Conservation (phyloP, 768 basidiomycete species). For the Agaricus bisporus region DNA sequence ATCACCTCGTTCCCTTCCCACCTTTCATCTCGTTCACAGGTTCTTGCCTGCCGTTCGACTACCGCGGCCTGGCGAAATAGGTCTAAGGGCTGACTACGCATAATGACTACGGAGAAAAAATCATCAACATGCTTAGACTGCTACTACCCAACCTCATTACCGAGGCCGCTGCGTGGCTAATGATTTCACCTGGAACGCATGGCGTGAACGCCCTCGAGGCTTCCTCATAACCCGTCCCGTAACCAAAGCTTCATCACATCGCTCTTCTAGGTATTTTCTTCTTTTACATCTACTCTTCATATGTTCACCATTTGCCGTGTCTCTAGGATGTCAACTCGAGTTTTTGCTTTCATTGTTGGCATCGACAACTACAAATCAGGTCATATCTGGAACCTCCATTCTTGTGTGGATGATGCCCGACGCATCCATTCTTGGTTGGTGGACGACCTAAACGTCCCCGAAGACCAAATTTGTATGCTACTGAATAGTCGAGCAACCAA, state of each 20-base stretch:
- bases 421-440: conserved; percentile 51
- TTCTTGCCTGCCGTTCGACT: neutral
- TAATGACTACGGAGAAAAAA: neutral
- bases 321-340: conserved; percentile 26
- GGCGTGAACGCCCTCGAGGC: conserved; percentile 1
- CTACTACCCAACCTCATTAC: neutral
- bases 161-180: neutral
- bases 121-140: neutral
- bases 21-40: neutral
- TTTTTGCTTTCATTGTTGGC: conserved; percentile 65
- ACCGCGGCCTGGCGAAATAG: neutral
- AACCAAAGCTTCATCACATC: neutral
- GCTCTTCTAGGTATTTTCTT: conserved; percentile 4
- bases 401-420: conserved; percentile 60
- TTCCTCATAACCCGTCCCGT: conserved; percentile 1
- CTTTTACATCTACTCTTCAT: neutral
- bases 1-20: neutral
- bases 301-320: neutral
- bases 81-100: neutral
- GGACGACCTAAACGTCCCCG: conserved; percentile 52
- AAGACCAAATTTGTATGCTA: conserved; percentile 49
- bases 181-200: conserved; percentile 3
- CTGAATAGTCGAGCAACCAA: conserved; percentile 57
- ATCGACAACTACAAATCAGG: conserved; percentile 66
- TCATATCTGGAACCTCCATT: conserved; percentile 58